phyloP scores from a whole-genome alignment of 1,139 yeast species.

The Yueomyces sp. region DNA sequence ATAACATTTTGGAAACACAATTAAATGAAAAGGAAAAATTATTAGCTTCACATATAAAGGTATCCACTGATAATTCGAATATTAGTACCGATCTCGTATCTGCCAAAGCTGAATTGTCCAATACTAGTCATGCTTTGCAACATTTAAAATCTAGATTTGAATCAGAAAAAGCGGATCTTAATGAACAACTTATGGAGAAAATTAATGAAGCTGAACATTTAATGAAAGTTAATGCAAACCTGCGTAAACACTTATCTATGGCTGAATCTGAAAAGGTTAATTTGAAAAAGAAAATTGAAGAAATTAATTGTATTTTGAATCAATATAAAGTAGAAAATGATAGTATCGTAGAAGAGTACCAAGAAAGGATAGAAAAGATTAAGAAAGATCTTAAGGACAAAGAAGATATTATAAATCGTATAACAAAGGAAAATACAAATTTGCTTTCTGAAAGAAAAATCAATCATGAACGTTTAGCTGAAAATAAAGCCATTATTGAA shows the following conservation, averaged over 20 bases:
- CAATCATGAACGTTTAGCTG: neutral
- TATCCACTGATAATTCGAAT: neutral
- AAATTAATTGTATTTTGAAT: slow-evolving; percentile 9
- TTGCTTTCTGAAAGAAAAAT: neutral
- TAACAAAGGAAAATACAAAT: neutral
- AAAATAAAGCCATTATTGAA: neutral
- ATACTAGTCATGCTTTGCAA: neutral
- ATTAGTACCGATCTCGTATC: neutral
- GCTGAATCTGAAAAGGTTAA: slow-evolving; percentile 26
- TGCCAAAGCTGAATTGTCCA: slow-evolving; percentile 14
- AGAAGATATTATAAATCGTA: neutral
- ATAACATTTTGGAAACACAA: neutral
- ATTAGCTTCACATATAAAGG: neutral
- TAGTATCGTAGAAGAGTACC: slow-evolving; percentile 28
- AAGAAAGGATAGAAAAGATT: neutral
- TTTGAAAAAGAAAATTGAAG: slow-evolving; percentile 4
- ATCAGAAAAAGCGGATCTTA: neutral
- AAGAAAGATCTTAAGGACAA: neutral
- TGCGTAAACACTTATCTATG: slow-evolving; percentile 7
- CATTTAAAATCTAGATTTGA: neutral
- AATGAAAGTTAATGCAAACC: slow-evolving; percentile 19
- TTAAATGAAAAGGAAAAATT: neutral
- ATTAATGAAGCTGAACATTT: no score
- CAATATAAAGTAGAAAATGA: slow-evolving; percentile 29
- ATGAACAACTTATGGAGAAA: neutral